Evolutionary conservation across 768 basidiomycete genomes (phyloP).

Genomic region (Amanita exitialis): DNA sequence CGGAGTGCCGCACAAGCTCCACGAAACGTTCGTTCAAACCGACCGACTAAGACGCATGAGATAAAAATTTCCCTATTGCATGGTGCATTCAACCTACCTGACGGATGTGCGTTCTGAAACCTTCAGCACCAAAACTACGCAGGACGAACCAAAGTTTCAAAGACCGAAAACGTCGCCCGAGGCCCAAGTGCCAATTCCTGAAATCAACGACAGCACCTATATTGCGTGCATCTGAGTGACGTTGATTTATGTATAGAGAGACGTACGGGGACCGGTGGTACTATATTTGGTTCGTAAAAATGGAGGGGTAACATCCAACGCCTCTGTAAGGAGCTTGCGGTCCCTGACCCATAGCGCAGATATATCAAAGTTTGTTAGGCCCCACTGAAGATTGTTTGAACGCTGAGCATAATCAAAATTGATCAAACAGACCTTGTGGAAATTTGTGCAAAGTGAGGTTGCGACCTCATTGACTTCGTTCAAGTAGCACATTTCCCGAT

Average conservation of each 20-base stretch:
- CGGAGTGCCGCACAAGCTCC: constrained; percentile 37
- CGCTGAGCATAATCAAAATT: not conserved
- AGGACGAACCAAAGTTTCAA: constrained; percentile 92
- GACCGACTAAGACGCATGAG: constrained; percentile 39
- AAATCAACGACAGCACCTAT: constrained; percentile 78
- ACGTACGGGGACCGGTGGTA: constrained; percentile 34
- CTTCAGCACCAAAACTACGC: constrained; percentile 69
- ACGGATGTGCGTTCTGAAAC: constrained; percentile 51
- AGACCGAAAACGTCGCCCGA: constrained; percentile 85
- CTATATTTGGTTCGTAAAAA: constrained; percentile 74
- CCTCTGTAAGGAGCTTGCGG: constrained; percentile 60
- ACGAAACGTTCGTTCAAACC: constrained; percentile 50
- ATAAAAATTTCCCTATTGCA: not conserved
- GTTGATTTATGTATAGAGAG: not conserved
- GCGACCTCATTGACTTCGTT: constrained; percentile 67
- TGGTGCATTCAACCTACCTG: constrained; percentile 26
- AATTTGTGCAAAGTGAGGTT: constrained; percentile 80
- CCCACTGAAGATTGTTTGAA: constrained; percentile 45
- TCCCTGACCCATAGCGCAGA: constrained; percentile 76
- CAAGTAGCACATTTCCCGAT: constrained; percentile 48
- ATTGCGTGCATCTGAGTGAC: not conserved
- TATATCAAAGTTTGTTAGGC: constrained; percentile 81
- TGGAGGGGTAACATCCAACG: constrained; percentile 80
- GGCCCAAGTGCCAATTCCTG: constrained; percentile 74
- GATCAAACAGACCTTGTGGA: constrained; percentile 60